Percentiles rank a stretch among this genome's conserved stretches.
Conservation (phyloP, 768 basidiomycete species). For the Amylocystis lapponica region DNA sequence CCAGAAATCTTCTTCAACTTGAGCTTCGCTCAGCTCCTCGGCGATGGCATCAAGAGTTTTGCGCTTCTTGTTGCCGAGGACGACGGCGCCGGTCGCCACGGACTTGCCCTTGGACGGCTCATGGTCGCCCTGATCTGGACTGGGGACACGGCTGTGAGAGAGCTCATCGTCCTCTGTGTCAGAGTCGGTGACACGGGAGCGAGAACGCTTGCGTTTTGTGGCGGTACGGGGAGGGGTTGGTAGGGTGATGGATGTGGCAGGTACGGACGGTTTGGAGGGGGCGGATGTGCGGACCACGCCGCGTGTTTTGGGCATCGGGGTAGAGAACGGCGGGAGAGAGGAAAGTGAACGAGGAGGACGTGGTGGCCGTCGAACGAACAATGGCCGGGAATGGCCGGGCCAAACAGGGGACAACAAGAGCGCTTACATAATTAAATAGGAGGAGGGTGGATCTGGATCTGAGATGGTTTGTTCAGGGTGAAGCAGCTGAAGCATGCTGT, state of each 20-base stretch:
- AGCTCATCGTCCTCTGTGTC: conserved; percentile 27
- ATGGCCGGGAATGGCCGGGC: too few relatives aligned
- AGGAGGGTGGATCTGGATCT: too few relatives aligned
- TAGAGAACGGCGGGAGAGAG: neutral
- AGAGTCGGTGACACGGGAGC: conserved; percentile 40
- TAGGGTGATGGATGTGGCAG: neutral
- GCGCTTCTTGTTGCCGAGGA: conserved; percentile 23
- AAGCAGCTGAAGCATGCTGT: too few relatives aligned
- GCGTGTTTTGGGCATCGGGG: neutral
- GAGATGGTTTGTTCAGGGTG: too few relatives aligned
- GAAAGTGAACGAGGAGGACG: too few relatives aligned
- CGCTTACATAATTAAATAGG: too few relatives aligned
- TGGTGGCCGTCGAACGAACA: too few relatives aligned
- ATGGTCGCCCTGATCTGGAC: conserved; percentile 27
- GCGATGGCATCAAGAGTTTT: conserved; percentile 21
- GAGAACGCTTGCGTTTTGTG: conserved; percentile 17
- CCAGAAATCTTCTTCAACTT: conserved; percentile 26
- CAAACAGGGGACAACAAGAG: too few relatives aligned
- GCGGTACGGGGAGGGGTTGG: conserved; percentile 16
- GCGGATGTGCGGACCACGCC: neutral
- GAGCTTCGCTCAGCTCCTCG: conserved; percentile 20
- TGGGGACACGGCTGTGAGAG: conserved; percentile 11
- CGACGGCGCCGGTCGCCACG: conserved; percentile 10
- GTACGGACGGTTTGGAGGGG: neutral
- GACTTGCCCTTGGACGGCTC: neutral